Conservation (phyloP, 1,284 basidiomycete genomes). For the Cerrena zonata region DNA sequence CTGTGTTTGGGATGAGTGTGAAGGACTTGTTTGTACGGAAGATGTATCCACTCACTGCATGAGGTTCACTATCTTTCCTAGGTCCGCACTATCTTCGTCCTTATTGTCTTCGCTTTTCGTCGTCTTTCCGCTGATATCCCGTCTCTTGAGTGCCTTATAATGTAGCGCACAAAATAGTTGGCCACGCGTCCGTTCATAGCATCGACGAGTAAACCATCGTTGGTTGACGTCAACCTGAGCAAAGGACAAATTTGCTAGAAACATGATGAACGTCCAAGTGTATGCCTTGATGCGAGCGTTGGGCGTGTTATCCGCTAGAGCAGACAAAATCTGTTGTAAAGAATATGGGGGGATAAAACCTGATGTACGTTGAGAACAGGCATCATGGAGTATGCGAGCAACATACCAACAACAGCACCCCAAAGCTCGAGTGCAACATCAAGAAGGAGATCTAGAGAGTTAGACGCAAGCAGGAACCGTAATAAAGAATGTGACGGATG, state of each 20-base stretch:
- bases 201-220: conserved; percentile 58
- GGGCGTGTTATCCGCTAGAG: conserved; percentile 40
- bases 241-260: conserved; percentile 64
- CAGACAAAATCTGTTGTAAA: conserved; percentile 51
- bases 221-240: conserved; percentile 64
- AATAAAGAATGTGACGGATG: conserved; percentile 53
- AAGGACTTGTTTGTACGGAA: neutral
- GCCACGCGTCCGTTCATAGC: conserved; percentile 62
- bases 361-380: conserved; percentile 22
- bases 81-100: conserved; percentile 40
- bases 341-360: conserved; percentile 57
- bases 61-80: conserved; percentile 68
- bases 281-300: conserved; percentile 55
- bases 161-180: conserved; percentile 69
- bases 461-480: conserved; percentile 61
- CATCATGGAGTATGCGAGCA: conserved; percentile 14
- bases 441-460: conserved; percentile 67
- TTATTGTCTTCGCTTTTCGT: conserved; percentile 37
- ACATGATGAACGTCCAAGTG: conserved; percentile 61
- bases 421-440: conserved; percentile 53
- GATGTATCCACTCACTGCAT: conserved; percentile 50
- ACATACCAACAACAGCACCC: conserved; percentile 54
- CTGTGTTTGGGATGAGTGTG: conserved; percentile 28
- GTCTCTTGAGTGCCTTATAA: conserved; percentile 61
- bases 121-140: conserved; percentile 54